These are phyloP conservation scores for Boletus sensibilis DNA, from an alignment of 768 basidiomycete genomes.

Conservation along the genomic window DNA sequence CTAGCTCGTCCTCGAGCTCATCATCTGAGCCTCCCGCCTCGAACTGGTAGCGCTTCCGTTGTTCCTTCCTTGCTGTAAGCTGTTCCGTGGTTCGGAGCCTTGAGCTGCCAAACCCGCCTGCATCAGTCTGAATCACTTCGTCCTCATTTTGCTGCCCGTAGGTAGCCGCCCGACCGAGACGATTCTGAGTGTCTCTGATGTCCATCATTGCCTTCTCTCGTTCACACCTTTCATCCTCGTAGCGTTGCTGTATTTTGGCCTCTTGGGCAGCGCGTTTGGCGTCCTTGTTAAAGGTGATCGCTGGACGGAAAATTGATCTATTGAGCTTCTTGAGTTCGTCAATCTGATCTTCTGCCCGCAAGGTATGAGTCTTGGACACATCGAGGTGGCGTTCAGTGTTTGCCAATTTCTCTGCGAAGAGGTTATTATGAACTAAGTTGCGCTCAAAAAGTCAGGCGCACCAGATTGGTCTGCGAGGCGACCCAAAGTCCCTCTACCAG, in stretches of 20 bases:
- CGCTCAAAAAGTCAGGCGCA: constrained; percentile 34
- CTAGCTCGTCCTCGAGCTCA: constrained; percentile 91
- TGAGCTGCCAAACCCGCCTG: constrained; percentile 38
- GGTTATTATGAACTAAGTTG: background rate
- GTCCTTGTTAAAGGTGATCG: constrained; percentile 90
- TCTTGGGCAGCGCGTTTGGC: constrained; percentile 86
- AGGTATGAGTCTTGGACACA: constrained; percentile 82
- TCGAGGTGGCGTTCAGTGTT: constrained; percentile 96
- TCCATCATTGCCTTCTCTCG: constrained; percentile 85
- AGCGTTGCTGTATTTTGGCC: constrained; percentile 77
- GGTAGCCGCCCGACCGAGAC: constrained; percentile 71
- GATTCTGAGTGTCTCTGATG: constrained; percentile 82
- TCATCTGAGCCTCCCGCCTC: constrained; percentile 90
- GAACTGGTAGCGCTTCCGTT: constrained; percentile 85
- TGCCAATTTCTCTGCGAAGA: constrained; percentile 69
- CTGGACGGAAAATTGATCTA: constrained; percentile 91
- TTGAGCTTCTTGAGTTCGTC: constrained; percentile 94
- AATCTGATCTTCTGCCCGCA: constrained; percentile 89
- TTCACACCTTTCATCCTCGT: constrained; percentile 81
- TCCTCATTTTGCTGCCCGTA: constrained; percentile 55
- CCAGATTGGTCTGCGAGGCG: constrained; percentile 94
- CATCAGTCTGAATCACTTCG: constrained; percentile 33
- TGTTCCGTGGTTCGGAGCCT: constrained; percentile 52
- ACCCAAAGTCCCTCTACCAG: constrained; percentile 77
- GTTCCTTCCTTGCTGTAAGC: constrained; percentile 57